A percentile compares a stretch with the other conserved stretches of the same genome.
Conservation (phyloP, 805 yeast genomes). For the Yamadazyma paraphyllophila region DNA sequence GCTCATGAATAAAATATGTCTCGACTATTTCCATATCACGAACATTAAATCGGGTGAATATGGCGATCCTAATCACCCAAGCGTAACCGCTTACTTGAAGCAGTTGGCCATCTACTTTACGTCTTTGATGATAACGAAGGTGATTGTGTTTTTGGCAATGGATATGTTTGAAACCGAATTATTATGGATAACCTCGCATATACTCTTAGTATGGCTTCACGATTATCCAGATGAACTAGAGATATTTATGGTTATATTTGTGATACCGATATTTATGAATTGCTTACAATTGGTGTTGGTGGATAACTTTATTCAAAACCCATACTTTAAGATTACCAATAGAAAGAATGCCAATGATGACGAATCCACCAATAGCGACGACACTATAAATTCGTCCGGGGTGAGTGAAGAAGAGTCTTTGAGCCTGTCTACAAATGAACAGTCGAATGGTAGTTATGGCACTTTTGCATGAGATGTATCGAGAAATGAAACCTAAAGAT, state of each 20-base stretch:
- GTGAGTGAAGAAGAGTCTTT: background rate
- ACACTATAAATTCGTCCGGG: background rate
- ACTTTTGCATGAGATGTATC: background rate
- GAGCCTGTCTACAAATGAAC: too few species aligned
- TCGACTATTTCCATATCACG: conserved; percentile 40
- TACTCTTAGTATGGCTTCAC: conserved; percentile 80
- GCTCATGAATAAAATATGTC: conserved; percentile 41
- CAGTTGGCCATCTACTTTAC: conserved; percentile 68
- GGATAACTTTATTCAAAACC: conserved; percentile 71
- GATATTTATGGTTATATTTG: conserved; percentile 81
- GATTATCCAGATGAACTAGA: conserved; percentile 73
- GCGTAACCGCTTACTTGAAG: conserved; percentile 55
- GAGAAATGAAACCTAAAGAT: too few species aligned
- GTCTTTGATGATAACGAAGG: conserved; percentile 66
- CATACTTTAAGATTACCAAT: conserved; percentile 12
- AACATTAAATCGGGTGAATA: conserved; percentile 56
- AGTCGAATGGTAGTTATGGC: background rate
- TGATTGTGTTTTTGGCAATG: conserved; percentile 54
- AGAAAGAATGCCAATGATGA: background rate
- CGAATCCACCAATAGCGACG: background rate
- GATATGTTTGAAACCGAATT: conserved; percentile 61
- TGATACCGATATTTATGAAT: conserved; percentile 72
- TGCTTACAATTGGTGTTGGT: conserved; percentile 70
- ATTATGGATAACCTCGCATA: conserved; percentile 58
- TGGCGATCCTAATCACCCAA: conserved; percentile 62